phyloP scores from a whole-genome alignment of 148 eudicot genomes.

The Suaeda aralocaspica region DNA sequence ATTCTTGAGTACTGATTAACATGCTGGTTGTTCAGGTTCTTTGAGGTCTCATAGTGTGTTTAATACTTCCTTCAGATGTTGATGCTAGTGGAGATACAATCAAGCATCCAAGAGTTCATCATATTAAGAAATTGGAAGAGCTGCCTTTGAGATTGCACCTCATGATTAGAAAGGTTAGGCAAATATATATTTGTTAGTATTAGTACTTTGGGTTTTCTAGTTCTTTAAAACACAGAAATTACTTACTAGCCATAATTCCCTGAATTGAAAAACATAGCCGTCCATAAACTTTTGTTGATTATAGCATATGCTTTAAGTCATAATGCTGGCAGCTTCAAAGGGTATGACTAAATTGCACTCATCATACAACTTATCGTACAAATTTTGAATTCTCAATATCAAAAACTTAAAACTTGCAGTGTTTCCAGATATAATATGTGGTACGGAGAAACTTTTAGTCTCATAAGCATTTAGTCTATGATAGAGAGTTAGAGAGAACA shows the following conservation, averaged over 20 bases:
- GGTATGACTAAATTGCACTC: background rate
- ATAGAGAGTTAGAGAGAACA: background rate
- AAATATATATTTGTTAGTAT: conserved; percentile 1
- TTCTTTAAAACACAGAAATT: background rate
- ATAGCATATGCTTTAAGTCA: background rate
- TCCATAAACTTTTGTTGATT: background rate
- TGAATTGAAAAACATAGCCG: background rate
- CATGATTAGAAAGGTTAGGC: conserved; percentile 63
- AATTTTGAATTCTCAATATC: too few species aligned
- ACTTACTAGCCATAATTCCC: background rate
- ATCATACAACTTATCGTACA: too few species aligned
- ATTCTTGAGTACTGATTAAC: background rate
- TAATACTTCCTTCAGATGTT: conserved; percentile 36
- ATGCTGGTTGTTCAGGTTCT: background rate
- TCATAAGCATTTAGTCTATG: background rate
- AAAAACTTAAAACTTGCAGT: too few species aligned
- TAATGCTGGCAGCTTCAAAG: background rate
- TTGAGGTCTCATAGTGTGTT: conserved; percentile 28
- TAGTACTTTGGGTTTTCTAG: background rate
- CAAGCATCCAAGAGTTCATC: conserved; percentile 33
- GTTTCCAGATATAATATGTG: too few species aligned
- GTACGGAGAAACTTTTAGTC: background rate
- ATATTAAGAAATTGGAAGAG: conserved; percentile 68
- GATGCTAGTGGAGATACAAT: conserved; percentile 30
- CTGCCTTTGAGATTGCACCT: conserved; percentile 59